Conservation (phyloP, 1,284 basidiomycete species). For the Heterobasidion parviporum region DNA sequence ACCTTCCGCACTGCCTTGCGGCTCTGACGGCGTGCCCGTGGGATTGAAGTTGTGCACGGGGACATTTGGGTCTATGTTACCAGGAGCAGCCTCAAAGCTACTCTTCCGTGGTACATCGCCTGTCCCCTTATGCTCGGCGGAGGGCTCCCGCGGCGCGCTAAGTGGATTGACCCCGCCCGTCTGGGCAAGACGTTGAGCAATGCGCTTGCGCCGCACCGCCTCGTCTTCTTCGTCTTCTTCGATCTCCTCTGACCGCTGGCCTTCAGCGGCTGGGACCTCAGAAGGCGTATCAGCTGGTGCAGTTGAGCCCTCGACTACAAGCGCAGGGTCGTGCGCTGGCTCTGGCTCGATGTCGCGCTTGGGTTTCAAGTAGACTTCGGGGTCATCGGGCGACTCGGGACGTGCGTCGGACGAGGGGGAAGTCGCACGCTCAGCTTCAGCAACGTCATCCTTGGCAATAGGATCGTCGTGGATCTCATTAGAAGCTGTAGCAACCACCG, state of each 20-base stretch:
- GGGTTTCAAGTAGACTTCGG: constrained; percentile 1
- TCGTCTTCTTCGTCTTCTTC: constrained; percentile 45
- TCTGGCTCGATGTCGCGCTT: neutral
- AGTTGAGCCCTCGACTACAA: neutral
- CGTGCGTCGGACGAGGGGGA: constrained; percentile 6
- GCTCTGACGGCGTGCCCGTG: neutral
- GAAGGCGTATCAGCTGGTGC: neutral
- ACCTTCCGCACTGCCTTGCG: neutral
- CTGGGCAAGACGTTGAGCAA: constrained; percentile 54
- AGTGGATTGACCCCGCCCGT: constrained; percentile 63
- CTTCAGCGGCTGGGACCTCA: neutral
- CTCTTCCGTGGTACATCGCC: neutral
- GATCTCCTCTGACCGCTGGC: neutral
- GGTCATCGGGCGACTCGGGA: constrained; percentile 4
- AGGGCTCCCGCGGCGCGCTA: constrained; percentile 24
- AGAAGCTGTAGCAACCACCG: too few relatives aligned
- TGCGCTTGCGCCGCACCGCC: constrained; percentile 40
- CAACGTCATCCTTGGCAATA: neutral
- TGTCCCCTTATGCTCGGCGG: constrained; percentile 5
- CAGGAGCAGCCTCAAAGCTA: neutral
- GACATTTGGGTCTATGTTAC: too few relatives aligned
- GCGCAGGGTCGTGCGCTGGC: neutral
- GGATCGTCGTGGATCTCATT: neutral
- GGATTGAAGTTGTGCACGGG: too few relatives aligned
- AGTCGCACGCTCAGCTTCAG: neutral